These are phyloP conservation scores for Gnetum montanum DNA, from an alignment of 75 land plant species.

Conservation along the genomic window DNA sequence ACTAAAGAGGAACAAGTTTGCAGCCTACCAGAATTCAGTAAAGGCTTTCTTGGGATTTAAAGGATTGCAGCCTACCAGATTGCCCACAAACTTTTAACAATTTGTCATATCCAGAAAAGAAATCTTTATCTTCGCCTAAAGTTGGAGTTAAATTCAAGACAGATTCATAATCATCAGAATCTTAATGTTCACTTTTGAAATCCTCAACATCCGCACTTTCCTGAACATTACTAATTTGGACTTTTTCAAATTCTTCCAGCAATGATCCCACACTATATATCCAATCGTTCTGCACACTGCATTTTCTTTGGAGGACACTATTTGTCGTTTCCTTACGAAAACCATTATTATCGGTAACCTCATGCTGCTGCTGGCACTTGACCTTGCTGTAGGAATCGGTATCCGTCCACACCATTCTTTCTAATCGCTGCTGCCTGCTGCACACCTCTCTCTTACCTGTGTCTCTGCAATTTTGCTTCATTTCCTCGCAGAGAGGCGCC, in stretches of 20 bases:
- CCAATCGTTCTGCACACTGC: too few species aligned
- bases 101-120: conserved; percentile 29
- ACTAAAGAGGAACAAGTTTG: too few species aligned
- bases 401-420: too few species aligned
- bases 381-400: background rate
- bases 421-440: too few species aligned
- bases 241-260: background rate
- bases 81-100: conserved; percentile 70
- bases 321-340: too few species aligned
- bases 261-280: background rate
- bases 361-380: background rate
- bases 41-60: conserved; percentile 46
- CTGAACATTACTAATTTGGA: conserved; percentile 2
- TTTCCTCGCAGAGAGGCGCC: too few species aligned
- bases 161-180: too few species aligned
- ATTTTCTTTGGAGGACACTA: too few species aligned
- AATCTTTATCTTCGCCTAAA: conserved; percentile 8
- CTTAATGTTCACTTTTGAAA: too few species aligned
- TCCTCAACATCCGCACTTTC: background rate
- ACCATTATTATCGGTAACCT: background rate
- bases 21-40: conserved; percentile 70
- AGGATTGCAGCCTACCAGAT: conserved; percentile 31
- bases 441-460: too few species aligned
- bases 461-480: too few species aligned
- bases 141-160: too few species aligned